Evolutionary conservation across 441 rosid species (phyloP).

Genomic region (Jatropha podagrica): DNA sequence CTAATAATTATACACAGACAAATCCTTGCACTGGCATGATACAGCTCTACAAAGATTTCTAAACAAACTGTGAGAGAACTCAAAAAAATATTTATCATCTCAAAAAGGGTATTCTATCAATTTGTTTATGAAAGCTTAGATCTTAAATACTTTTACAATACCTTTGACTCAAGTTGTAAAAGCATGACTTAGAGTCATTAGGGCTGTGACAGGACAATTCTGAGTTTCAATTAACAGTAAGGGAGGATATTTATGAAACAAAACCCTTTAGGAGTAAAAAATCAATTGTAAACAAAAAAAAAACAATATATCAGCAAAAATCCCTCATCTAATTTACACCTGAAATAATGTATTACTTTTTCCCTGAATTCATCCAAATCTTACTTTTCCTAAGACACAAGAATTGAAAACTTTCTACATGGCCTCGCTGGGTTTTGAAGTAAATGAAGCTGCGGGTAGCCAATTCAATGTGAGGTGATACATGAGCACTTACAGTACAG

Average conservation of each 20-base stretch:
- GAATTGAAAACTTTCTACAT: background rate
- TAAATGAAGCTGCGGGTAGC: background rate
- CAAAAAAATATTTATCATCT: background rate
- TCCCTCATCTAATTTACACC: background rate
- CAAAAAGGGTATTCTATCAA: background rate
- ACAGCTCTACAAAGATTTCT: background rate
- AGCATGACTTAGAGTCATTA: background rate
- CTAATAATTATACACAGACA: background rate
- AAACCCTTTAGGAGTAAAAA: background rate
- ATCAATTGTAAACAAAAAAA: background rate
- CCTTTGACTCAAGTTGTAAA: background rate
- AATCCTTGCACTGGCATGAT: background rate
- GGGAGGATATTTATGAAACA: background rate
- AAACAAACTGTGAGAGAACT: background rate
- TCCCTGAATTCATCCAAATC: background rate
- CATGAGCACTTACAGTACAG: background rate
- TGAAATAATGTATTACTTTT: background rate
- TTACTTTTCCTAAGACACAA: background rate
- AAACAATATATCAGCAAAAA: background rate
- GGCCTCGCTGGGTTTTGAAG: background rate
- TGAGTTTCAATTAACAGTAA: background rate
- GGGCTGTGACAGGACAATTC: background rate
- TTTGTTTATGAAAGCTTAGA: background rate
- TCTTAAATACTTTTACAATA: background rate
- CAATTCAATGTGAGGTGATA: background rate